Evolutionary conservation across 345 rosid species (phyloP), one percentile per base, ranked within the genome.

Genomic region (Eucalyptus polybractea): DNA sequence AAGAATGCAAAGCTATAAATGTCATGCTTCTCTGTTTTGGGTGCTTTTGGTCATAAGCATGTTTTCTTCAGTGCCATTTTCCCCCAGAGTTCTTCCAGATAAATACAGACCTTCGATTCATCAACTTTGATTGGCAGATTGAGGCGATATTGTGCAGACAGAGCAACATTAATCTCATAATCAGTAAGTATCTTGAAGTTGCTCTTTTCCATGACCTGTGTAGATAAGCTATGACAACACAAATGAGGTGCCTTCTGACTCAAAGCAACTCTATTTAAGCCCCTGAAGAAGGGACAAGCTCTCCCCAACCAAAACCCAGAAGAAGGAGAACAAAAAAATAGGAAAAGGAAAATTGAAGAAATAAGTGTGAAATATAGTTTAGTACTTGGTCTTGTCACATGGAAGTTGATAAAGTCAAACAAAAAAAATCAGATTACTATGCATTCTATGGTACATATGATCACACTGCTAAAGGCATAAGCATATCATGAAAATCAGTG

Each of bases 71-170:
- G 22, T 45, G 80, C 58, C 31, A 37, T n/a, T 50, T 49, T 88
- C 45, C 50, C 56, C 6, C 14, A 56, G 29, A 33, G 3, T 22
- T 47, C 29, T 29, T 60, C 60, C 86, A 50, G 33, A 47, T 50
- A 85, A 16, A 62, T 27, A 87, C 50, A 86, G 69, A 95, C 99
- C 98, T 95, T 96, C 19, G 92, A 56, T 88, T 96, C 99, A 88
- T 97, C 90, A 87, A 96, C 97, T 37, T 88, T 91, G 81, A 97
- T 96, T 10, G 99, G 99, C 65, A 97, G 96, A 93, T 96, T 96
- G 80, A 95, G 93, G 67, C 93, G 96, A 90, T 97, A 97, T 42
- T 97, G 97, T 80, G 93, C 97, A 44, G 97, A 92, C 80, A 90
- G 93, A 27, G 99, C 98, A 88, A 97, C 90, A 53, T 93, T 94